phyloP scores from a whole-genome alignment of 2,329 filamentous ascomycete species.

The Neonectria hederae region DNA sequence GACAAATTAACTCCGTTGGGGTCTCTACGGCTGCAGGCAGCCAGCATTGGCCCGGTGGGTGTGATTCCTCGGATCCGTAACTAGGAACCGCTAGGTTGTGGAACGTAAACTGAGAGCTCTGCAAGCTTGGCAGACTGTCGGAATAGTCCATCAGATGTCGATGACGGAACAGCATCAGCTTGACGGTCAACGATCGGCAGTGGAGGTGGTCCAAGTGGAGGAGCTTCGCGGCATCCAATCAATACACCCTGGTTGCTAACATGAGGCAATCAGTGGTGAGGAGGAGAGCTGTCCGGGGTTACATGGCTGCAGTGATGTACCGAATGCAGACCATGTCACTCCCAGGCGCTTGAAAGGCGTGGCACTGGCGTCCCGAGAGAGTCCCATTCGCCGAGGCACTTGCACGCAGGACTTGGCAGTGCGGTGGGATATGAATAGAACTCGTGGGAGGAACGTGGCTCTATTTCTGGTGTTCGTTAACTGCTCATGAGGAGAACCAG shows the following conservation, averaged over 20 bases:
- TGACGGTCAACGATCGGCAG: conserved; percentile 20
- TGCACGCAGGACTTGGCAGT: conserved; percentile 10
- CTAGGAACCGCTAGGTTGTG: conserved; percentile 19
- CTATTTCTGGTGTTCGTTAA: not conserved
- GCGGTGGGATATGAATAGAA: conserved; percentile 11
- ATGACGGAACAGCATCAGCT: conserved; percentile 14
- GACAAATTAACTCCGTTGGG: not conserved
- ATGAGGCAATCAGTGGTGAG: conserved; percentile 19
- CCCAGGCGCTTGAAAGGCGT: conserved; percentile 15
- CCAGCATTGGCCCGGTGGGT: not conserved
- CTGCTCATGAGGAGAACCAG: not conserved
- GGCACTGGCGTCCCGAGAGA: not conserved
- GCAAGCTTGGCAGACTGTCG: conserved; percentile 2
- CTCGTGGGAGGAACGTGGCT: not conserved
- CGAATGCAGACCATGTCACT: conserved; percentile 26
- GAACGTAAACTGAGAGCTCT: conserved; percentile 11
- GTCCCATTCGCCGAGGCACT: conserved; percentile 15
- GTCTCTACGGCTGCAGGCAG: conserved; percentile 1
- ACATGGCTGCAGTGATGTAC: conserved; percentile 21
- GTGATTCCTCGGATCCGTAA: conserved; percentile 3
- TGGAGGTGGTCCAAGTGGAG: not conserved
- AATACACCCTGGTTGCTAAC: conserved; percentile 27
- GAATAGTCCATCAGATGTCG: not conserved
- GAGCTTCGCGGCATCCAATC: conserved; percentile 27
- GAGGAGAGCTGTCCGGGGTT: conserved; percentile 8